Evolutionary conservation across 129 eudicot species (phyloP).

Genomic region (Flaveria brownii): DNA sequence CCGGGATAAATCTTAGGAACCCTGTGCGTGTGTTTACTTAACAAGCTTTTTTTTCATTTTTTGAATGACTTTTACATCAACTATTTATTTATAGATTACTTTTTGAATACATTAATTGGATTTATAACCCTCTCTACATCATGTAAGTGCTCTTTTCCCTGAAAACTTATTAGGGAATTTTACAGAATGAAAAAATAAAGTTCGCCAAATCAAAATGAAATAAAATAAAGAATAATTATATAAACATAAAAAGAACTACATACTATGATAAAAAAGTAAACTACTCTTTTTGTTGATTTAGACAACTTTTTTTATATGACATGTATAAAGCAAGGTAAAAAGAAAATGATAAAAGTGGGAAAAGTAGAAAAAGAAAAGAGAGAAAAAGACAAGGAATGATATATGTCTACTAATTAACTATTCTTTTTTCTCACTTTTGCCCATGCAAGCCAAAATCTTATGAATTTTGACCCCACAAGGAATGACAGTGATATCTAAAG

Average conservation of each 20-base stretch:
- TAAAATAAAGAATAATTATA: not conserved
- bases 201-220: not conserved
- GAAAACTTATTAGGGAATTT: not conserved
- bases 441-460: slow-evolving; percentile 28
- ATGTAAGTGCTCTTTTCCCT: not conserved
- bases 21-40: not conserved
- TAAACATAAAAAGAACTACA: not conserved
- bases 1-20: no score
- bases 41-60: not conserved
- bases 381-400: slow-evolving; percentile 6
- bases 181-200: not conserved
- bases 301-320: slow-evolving; percentile 18
- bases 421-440: slow-evolving; percentile 32
- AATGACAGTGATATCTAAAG: slow-evolving; percentile 6
- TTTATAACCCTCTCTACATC: not conserved
- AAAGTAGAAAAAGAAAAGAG: slow-evolving; percentile 16
- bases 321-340: slow-evolving; percentile 20
- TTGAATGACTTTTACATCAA: not conserved
- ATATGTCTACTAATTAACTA: slow-evolving; percentile 18
- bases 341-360: slow-evolving; percentile 20
- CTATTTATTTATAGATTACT: not conserved
- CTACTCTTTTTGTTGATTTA: slow-evolving; percentile 18
- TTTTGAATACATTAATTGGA: not conserved
- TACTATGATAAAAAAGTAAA: not conserved
- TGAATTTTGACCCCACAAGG: slow-evolving; percentile 30